Evolutionary conservation across 352 stramenopile genomes (phyloP).

Genomic region (Phytophthora pinifolia): DNA sequence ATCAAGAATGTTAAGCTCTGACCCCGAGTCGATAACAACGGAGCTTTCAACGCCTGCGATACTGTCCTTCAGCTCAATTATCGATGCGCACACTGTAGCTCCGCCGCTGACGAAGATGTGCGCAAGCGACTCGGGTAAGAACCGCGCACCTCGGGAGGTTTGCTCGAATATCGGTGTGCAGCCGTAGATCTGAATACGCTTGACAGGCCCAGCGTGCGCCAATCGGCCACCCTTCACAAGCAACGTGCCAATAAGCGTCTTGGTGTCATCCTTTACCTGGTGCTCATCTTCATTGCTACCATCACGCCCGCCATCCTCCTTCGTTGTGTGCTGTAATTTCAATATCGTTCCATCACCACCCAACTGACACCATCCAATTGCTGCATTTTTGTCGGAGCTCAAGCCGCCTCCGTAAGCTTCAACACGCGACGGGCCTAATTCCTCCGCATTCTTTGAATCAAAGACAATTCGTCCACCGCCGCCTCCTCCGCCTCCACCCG

Average conservation of each 20-base stretch:
- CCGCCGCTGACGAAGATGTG: slow-evolving; percentile 74
- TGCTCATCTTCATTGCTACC: slow-evolving; percentile 7
- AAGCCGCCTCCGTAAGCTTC: slow-evolving; percentile 56
- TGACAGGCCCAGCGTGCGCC: slow-evolving; percentile 50
- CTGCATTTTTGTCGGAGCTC: slow-evolving; percentile 24
- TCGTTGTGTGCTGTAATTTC: slow-evolving; percentile 44
- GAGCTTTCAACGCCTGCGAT: slow-evolving; percentile 45
- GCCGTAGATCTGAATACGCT: slow-evolving; percentile 70
- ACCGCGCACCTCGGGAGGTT: slow-evolving; percentile 45
- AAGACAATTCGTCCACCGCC: slow-evolving; percentile 62
- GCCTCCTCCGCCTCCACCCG: slow-evolving; percentile 53
- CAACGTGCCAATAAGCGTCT: slow-evolving; percentile 38
- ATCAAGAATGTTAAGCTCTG: slow-evolving; percentile 47
- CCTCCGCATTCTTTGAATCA: slow-evolving; percentile 40
- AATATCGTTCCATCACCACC: slow-evolving; percentile 78
- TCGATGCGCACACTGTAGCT: slow-evolving; percentile 54
- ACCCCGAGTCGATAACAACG: slow-evolving; percentile 54
- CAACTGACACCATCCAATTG: slow-evolving; percentile 76
- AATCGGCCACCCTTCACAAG: slow-evolving; percentile 60
- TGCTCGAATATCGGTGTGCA: slow-evolving; percentile 73
- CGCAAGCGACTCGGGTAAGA: slow-evolving; percentile 54
- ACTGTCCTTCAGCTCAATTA: slow-evolving; percentile 49
- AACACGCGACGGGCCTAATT: slow-evolving; percentile 39
- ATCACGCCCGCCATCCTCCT: slow-evolving; percentile 11
- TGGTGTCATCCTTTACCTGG: slow-evolving; percentile 4